Conservation (phyloP, 2,329 filamentous ascomycete genomes). For the Aureobasidium sp. region DNA sequence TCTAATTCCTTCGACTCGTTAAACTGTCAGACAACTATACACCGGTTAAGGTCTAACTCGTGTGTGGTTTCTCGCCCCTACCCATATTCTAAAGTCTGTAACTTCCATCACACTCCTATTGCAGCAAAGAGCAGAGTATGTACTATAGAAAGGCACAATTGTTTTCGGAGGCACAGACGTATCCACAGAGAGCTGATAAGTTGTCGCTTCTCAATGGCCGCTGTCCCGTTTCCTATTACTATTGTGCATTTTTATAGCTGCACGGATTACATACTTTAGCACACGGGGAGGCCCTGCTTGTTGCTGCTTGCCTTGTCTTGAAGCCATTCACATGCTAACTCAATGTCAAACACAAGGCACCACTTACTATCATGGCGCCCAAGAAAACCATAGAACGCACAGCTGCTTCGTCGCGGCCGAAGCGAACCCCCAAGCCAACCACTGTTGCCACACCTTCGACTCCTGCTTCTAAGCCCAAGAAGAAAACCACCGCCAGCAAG, state of each 20-base stretch:
- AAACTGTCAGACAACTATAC: background rate
- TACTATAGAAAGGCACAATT: background rate
- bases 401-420: background rate
- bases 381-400: background rate
- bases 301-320: background rate
- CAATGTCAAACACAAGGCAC: background rate
- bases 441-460: background rate
- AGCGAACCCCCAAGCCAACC: background rate
- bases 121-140: background rate
- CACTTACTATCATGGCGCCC: background rate
- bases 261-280: background rate
- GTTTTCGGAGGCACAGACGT: background rate
- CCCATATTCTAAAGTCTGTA: too few species aligned
- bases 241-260: background rate
- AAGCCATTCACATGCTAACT: background rate
- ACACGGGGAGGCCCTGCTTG: background rate
- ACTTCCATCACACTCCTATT: too few species aligned
- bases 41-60: background rate
- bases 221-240: background rate
- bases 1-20: background rate
- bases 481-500: constrained; percentile 5
- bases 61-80: background rate
- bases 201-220: background rate
- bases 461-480: background rate
- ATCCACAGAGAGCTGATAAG: background rate